Evolutionary conservation across 495 filamentous ascomycete genomes (phyloP), one percentile per base, ranked within the genome.

Genomic region (Penicillium paxilli): DNA sequence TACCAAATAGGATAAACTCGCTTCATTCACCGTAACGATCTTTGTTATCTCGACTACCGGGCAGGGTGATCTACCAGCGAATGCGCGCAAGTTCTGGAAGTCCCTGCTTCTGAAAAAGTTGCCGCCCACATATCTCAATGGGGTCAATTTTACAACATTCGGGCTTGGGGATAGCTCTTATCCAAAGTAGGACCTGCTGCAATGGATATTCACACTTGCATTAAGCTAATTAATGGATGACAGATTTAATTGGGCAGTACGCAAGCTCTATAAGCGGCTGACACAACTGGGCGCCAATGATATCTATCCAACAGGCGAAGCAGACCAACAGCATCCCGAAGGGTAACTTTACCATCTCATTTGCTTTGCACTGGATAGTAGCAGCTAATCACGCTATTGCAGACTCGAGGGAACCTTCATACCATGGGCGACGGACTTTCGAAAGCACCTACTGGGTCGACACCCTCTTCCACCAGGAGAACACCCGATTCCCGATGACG

Each of bases 151-250:
- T 69, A 82, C 89, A 16, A 87, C 84, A 0, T 97, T 99, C 77
- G 95, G 94, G 5, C 79, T 97, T 14, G 94, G 94, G 1, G 92
- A 99, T 71, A 96, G 87, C 60, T 94, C 91, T 2, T 99, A 99
- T 80, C 82, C 86, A 4, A 91, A 93, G 88, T 93, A 78, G 35
- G 16, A 7, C 35, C 17, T 4, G 9, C 4, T 38, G 16, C 11
- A 38, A 38, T 6, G 8, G n/a, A 3, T 0, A 16, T n/a, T 1
- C 17, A 19, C n/a, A n/a, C n/a, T n/a, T n/a, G n/a, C n/a, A n/a
- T n/a, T n/a, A 6, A 19, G 16, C 35, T 38, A 19, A 38, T n/a
- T n/a, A 2, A n/a, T 14, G 35, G 9, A 44, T 0, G 3, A 4
- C 41, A 95, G 91, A 65, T 98, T 92, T 74, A 98, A 98, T 73